A percentile compares a stretch with the other conserved stretches of the same genome.
phyloP scores from a whole-genome alignment of 139 green algal genomes.

The Volvox africanus region DNA sequence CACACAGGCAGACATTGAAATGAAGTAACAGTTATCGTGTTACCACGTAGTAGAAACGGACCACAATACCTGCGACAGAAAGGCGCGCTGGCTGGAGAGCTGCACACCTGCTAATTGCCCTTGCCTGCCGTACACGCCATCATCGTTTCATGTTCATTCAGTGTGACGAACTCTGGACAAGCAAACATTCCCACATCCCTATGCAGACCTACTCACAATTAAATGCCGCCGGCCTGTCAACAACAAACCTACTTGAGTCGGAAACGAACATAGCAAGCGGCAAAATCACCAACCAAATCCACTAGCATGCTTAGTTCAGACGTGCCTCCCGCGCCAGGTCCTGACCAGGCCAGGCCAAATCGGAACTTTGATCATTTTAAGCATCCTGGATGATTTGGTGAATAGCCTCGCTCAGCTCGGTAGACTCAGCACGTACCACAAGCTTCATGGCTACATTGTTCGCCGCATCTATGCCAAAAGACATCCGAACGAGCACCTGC shows the following conservation, averaged over 20 bases:
- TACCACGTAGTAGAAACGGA: not conserved
- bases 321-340: not conserved
- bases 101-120: too few species aligned
- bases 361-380: constrained; percentile 53
- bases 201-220: too few species aligned
- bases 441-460: constrained; percentile 98
- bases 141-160: too few species aligned
- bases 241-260: too few species aligned
- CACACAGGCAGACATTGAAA: too few species aligned
- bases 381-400: constrained; percentile 94
- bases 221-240: too few species aligned
- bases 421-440: constrained; percentile 80
- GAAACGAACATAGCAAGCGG: too few species aligned
- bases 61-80: not conserved
- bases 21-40: too few species aligned
- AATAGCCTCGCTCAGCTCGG: constrained; percentile 81
- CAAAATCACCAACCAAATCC: too few species aligned
- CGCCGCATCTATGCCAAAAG: constrained; percentile 91
- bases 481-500: constrained; percentile 87
- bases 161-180: not conserved
- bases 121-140: too few species aligned
- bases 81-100: too few species aligned
- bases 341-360: not conserved
- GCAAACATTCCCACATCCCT: not conserved
- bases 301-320: too few species aligned